A percentile compares a stretch with the other conserved stretches of the same genome.
Conservation (phyloP, 768 basidiomycete species). For the Suillus discolor region DNA sequence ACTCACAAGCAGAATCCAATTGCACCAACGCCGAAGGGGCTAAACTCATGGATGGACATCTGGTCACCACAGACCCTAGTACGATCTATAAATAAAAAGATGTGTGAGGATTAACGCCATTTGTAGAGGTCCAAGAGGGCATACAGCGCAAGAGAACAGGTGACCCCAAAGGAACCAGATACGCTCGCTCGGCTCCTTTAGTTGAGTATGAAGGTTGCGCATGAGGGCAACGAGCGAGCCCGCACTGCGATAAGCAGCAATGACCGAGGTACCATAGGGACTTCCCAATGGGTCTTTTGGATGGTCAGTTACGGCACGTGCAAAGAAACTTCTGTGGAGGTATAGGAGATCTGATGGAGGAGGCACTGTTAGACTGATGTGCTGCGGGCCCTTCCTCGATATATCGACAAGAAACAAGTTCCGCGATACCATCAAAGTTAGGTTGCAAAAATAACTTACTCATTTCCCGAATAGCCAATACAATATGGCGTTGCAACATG, state of each 20-base stretch:
- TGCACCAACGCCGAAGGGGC: conserved; percentile 75
- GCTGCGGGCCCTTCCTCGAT: conserved; percentile 6
- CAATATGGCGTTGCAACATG: conserved; percentile 66
- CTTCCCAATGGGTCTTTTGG: conserved; percentile 75
- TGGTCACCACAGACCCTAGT: conserved; percentile 73
- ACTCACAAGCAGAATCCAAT: conserved; percentile 72
- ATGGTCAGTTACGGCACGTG: conserved; percentile 70
- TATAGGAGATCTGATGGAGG: conserved; percentile 58
- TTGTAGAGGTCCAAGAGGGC: conserved; percentile 22
- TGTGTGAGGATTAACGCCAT: conserved; percentile 11
- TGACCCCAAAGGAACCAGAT: conserved; percentile 59
- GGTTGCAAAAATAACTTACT: conserved; percentile 44
- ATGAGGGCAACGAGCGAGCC: conserved; percentile 71
- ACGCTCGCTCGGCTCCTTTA: conserved; percentile 63
- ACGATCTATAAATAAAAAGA: conserved; percentile 47
- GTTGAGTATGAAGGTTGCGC: conserved; percentile 65
- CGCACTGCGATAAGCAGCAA: conserved; percentile 74
- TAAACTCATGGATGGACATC: conserved; percentile 78
- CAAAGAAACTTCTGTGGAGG: conserved; percentile 74
- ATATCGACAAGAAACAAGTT: neutral
- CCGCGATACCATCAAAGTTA: neutral
- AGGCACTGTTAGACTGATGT: conserved; percentile 19
- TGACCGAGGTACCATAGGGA: conserved; percentile 72
- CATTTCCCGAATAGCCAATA: conserved; percentile 68
- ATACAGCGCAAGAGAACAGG: conserved; percentile 63